These are phyloP conservation scores for Fusarium hainanense DNA, from an alignment of 2,329 filamentous ascomycete genomes.

Conservation along the genomic window DNA sequence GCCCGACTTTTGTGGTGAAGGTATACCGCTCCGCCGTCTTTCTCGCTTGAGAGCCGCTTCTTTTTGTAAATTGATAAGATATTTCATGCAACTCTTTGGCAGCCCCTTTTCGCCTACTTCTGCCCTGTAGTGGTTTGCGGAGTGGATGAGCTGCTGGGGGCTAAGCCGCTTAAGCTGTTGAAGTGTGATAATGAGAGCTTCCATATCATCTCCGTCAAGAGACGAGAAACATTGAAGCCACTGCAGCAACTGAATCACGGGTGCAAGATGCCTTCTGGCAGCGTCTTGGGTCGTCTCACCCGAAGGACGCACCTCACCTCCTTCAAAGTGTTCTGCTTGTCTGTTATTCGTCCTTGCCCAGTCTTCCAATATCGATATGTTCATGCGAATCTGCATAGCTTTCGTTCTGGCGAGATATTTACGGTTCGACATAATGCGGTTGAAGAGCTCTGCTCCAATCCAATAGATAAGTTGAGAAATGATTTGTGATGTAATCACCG, in stretches of 20 bases:
- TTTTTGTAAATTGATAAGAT: conserved; percentile 82
- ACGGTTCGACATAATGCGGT: conserved; percentile 95
- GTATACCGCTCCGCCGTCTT: conserved; percentile 60
- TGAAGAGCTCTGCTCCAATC: conserved; percentile 96
- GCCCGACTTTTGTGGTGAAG: conserved; percentile 53
- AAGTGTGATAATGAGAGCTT: conserved; percentile 87
- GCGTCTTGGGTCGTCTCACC: conserved; percentile 90
- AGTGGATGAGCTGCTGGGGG: conserved; percentile 89
- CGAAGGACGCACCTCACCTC: conserved; percentile 84
- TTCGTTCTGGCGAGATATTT: conserved; percentile 96
- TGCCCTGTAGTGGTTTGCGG: conserved; percentile 90
- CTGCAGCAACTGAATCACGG: conserved; percentile 92
- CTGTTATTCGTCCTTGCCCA: conserved; percentile 96
- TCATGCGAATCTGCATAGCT: conserved; percentile 99
- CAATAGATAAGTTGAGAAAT: conserved; percentile 94
- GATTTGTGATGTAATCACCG: conserved; percentile 92
- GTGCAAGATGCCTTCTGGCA: conserved; percentile 84
- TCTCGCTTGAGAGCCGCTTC: conserved; percentile 73
- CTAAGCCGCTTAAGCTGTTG: conserved; percentile 88
- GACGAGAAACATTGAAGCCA: conserved; percentile 99
- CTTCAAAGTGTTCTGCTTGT: conserved; percentile 94
- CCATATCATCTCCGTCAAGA: conserved; percentile 83
- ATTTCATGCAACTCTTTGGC: conserved; percentile 88
- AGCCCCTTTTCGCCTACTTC: conserved; percentile 96
- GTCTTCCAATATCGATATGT: conserved; percentile 92